Conservation (phyloP, 2,329 filamentous ascomycete genomes). For the Trichothecium sympodiale region DNA sequence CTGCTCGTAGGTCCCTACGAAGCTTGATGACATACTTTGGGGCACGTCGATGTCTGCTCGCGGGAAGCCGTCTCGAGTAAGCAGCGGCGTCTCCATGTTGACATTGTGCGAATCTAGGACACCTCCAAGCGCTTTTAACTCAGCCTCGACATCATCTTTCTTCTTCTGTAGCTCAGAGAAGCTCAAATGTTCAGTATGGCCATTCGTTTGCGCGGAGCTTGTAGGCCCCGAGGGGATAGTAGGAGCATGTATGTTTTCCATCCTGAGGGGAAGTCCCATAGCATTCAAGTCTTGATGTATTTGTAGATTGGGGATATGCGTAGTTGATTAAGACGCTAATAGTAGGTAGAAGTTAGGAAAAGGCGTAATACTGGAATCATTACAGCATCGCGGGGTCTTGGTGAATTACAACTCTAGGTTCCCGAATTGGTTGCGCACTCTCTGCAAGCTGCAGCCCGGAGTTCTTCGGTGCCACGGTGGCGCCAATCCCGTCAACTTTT, state of each 20-base stretch:
- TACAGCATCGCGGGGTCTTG: conserved; percentile 1
- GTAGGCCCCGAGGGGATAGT: conserved; percentile 64
- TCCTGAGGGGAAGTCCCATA: conserved; percentile 17
- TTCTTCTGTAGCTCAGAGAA: conserved; percentile 72
- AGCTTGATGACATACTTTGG: conserved; percentile 54
- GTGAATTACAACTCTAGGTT: too few relatives aligned
- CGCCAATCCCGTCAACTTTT: too few relatives aligned
- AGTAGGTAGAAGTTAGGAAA: neutral
- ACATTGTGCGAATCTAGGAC: conserved; percentile 91
- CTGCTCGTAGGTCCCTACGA: neutral
- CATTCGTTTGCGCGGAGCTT: conserved; percentile 46
- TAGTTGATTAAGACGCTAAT: too few relatives aligned
- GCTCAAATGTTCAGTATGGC: conserved; percentile 51
- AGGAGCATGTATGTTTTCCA: conserved; percentile 47
- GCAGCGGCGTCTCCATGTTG: conserved; percentile 79
- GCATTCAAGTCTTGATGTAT: neutral
- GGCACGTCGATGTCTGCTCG: conserved; percentile 89
- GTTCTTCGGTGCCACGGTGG: too few relatives aligned
- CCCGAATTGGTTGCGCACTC: too few relatives aligned
- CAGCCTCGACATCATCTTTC: conserved; percentile 76
- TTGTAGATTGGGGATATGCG: conserved; percentile 12
- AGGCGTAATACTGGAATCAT: neutral
- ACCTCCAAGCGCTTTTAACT: conserved; percentile 72
- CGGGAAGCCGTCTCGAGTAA: conserved; percentile 85
- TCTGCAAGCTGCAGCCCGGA: too few relatives aligned